Conservation (phyloP, 108 stramenopile genomes). For the Cyclotella atomus region DNA sequence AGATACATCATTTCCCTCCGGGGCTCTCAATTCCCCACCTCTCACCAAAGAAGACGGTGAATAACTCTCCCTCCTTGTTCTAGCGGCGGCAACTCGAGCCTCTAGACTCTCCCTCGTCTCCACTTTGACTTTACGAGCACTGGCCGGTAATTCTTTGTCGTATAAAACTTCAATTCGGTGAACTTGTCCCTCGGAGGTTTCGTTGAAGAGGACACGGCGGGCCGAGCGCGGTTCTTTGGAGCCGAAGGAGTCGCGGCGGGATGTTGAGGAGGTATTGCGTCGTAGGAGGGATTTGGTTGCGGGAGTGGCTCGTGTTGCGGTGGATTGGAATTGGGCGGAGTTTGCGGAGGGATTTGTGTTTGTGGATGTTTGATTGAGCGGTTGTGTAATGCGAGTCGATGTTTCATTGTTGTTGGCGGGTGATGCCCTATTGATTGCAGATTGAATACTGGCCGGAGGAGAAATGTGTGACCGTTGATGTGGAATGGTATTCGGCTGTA, state of each 20-base stretch:
- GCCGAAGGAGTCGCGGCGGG: not conserved
- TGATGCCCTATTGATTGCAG: not conserved
- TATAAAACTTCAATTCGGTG: not conserved
- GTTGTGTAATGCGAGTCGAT: not conserved
- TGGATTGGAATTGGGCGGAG: not conserved
- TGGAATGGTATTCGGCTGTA: not conserved
- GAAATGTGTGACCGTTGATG: too few relatives aligned
- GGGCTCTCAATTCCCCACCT: not conserved
- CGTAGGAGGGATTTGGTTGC: not conserved
- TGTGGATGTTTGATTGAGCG: not conserved
- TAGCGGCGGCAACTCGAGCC: not conserved
- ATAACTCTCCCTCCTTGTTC: not conserved
- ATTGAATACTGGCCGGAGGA: not conserved
- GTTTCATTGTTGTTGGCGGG: not conserved
- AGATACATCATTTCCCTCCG: not conserved
- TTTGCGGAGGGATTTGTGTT: not conserved
- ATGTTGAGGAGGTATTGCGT: not conserved
- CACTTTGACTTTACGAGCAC: not conserved
- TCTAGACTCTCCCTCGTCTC: not conserved
- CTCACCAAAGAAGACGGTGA: not conserved
- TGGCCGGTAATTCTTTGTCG: slow-evolving; percentile 7
- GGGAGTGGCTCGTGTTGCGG: not conserved
- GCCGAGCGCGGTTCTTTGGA: slow-evolving; percentile 4
- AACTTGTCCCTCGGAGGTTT: slow-evolving; percentile 1
- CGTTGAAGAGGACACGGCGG: not conserved